Evolutionary conservation across 2,329 filamentous ascomycete genomes (phyloP).

Genomic region (Blastomyces parvus): DNA sequence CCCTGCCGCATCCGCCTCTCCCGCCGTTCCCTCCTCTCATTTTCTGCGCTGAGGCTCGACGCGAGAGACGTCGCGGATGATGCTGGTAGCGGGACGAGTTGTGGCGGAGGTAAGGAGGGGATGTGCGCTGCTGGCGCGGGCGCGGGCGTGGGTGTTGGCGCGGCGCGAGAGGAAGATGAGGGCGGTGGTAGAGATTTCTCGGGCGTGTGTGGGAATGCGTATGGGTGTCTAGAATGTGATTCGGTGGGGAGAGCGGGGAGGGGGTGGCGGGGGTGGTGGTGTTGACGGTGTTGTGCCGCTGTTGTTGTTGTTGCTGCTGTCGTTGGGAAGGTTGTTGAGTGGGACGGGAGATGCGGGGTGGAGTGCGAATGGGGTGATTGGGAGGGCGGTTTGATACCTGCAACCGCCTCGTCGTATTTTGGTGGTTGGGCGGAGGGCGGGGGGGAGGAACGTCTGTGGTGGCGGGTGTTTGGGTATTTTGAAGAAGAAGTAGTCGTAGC

Average conservation of each 20-base stretch:
- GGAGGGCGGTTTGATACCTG: not conserved
- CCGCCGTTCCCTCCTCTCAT: not conserved
- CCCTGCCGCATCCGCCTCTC: not conserved
- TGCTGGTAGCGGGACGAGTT: not conserved
- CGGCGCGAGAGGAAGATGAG: not conserved
- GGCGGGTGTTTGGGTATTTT: not conserved
- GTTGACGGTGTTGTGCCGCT: not conserved
- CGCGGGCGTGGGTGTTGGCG: too few species aligned
- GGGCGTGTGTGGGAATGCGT: not conserved
- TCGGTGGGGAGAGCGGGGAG: constrained; percentile 1
- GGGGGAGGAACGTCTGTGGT: not conserved
- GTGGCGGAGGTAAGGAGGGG: not conserved
- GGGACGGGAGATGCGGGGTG: not conserved
- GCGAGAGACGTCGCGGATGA: not conserved
- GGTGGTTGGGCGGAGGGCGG: not conserved
- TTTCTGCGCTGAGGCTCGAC: not conserved
- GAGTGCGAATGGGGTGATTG: not conserved
- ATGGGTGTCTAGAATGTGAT: constrained; percentile 3
- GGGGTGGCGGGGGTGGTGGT: not conserved
- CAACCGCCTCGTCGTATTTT: not conserved
- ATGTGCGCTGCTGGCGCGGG: not conserved
- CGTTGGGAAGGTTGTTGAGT: not conserved
- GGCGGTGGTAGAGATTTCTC: not conserved
- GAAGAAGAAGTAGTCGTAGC: not conserved
- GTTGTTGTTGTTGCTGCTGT: not conserved